phyloP scores from a whole-genome alignment of 352 stramenopile genomes.

The Elongisporangium anandrum region DNA sequence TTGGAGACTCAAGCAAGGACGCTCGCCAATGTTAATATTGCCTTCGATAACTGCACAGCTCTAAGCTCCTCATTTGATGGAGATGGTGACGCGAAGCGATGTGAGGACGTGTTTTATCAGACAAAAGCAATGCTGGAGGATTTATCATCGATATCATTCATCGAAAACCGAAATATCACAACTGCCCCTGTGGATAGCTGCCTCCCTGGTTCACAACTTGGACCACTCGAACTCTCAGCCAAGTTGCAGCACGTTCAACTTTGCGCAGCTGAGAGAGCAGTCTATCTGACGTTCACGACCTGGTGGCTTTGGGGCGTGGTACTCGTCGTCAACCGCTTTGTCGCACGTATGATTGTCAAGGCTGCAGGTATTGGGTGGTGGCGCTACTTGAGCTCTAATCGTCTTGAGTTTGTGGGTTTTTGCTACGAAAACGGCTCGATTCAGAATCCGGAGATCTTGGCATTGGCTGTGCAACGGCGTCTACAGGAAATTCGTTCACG shows the following conservation, averaged over 20 bases:
- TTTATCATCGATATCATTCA: not conserved
- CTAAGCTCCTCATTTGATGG: not conserved
- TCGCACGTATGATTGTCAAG: conserved; percentile 41
- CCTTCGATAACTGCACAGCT: not conserved
- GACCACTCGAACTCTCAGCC: not conserved
- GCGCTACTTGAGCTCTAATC: conserved; percentile 46
- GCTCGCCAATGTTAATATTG: not conserved
- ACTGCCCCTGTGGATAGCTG: not conserved
- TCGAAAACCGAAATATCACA: not conserved
- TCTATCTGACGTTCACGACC: conserved; percentile 53
- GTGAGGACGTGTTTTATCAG: not conserved
- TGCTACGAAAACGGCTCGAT: conserved; percentile 47
- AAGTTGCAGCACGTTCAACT: conserved; percentile 29
- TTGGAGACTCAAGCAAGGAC: not conserved
- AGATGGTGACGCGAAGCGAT: not conserved
- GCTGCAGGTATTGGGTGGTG: conserved; percentile 41
- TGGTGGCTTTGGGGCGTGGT: conserved; percentile 66
- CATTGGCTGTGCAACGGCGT: conserved; percentile 27
- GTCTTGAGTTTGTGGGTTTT: conserved; percentile 50
- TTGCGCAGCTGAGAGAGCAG: conserved; percentile 47
- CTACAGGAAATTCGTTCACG: conserved; percentile 39
- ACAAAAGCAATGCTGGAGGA: not conserved
- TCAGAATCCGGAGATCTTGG: conserved; percentile 23
- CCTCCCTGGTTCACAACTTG: not conserved
- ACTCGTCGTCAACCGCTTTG: conserved; percentile 36